Conservation (phyloP, 2,329 filamentous ascomycete species). For the Ceratocystis huliohia region DNA sequence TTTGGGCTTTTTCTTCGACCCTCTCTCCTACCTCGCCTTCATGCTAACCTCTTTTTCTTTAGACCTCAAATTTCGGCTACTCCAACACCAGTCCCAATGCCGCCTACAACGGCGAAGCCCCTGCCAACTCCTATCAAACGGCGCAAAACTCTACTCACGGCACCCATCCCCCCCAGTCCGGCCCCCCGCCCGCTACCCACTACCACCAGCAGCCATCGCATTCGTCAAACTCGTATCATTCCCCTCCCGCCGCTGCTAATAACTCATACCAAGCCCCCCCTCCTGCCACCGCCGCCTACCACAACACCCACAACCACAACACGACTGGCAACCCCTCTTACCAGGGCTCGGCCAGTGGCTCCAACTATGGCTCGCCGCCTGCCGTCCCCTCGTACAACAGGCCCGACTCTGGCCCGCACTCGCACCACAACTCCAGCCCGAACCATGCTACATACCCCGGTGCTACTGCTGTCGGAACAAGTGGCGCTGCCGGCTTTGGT, state of each 20-base stretch:
- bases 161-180: slow-evolving; percentile 17
- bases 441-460: slow-evolving; percentile 19
- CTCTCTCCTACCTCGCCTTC: neutral
- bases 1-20: neutral
- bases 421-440: slow-evolving; percentile 22
- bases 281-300: slow-evolving; percentile 11
- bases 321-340: slow-evolving; percentile 14
- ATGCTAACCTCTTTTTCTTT: slow-evolving; percentile 24
- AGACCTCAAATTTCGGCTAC: slow-evolving; percentile 51
- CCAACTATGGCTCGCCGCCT: slow-evolving; percentile 24
- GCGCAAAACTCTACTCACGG: slow-evolving; percentile 15
- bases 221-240: slow-evolving; percentile 28
- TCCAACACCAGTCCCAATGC: slow-evolving; percentile 43
- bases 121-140: slow-evolving; percentile 47
- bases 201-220: slow-evolving; percentile 17
- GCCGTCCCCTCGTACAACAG: slow-evolving; percentile 22
- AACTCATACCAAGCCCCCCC: slow-evolving; percentile 13
- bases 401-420: slow-evolving; percentile 18
- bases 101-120: slow-evolving; percentile 49
- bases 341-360: slow-evolving; percentile 24
- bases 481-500: slow-evolving; percentile 25
- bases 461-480: slow-evolving; percentile 24
- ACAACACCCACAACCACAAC: neutral
- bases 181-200: slow-evolving; percentile 8
- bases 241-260: slow-evolving; percentile 22